A percentile compares a stretch with the other conserved stretches of the same genome.
Conservation (phyloP, 192 early-diverging fungal species). For the Phlyctochytrium arcticum region DNA sequence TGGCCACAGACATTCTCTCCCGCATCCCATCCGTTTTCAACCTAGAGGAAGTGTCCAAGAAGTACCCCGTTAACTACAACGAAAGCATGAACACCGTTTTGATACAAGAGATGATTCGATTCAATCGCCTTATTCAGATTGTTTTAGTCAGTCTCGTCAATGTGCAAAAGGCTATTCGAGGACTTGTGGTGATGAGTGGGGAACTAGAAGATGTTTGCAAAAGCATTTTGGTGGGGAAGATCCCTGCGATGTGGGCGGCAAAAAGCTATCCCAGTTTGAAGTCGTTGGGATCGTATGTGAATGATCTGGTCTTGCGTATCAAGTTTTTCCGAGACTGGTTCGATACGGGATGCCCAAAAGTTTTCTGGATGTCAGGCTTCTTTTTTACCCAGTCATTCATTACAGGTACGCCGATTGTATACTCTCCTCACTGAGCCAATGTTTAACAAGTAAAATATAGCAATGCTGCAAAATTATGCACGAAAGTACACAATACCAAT, state of each 20-base stretch:
- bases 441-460: conserved; percentile 13
- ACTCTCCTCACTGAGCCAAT: neutral
- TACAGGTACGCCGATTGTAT: conserved; percentile 38
- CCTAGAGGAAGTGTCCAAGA: conserved; percentile 42
- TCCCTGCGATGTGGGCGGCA: conserved; percentile 58
- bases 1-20: conserved; percentile 50
- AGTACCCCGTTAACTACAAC: conserved; percentile 58
- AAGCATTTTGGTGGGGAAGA: conserved; percentile 48
- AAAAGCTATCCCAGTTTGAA: conserved; percentile 63
- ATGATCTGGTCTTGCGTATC: conserved; percentile 50
- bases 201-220: conserved; percentile 64
- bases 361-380: conserved; percentile 66
- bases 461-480: conserved; percentile 61
- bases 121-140: conserved; percentile 55
- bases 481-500: conserved; percentile 58
- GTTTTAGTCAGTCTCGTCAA: conserved; percentile 53
- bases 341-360: conserved; percentile 48
- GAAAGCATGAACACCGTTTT: conserved; percentile 66
- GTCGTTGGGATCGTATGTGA: conserved; percentile 53
- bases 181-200: conserved; percentile 57
- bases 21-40: conserved; percentile 47
- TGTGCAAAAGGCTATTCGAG: conserved; percentile 62
- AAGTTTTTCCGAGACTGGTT: conserved; percentile 57
- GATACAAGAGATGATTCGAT: conserved; percentile 65
- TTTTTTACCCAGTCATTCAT: conserved; percentile 70